phyloP scores from a whole-genome alignment of 1,139 yeast genomes.

The Diutina ranongensis region DNA sequence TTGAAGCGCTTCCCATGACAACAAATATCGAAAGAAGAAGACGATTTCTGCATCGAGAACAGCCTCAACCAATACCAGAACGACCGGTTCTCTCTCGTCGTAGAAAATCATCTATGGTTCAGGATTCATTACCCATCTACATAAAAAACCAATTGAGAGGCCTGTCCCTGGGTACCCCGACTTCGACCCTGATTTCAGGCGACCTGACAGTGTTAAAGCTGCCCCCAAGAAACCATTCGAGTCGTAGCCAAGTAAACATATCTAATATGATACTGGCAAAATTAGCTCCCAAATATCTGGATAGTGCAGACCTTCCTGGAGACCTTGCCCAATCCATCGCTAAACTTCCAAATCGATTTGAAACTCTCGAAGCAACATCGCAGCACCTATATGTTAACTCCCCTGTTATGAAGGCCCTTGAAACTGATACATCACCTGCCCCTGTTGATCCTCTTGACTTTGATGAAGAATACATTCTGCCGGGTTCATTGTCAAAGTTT shows the following conservation, averaged over 20 bases:
- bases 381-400: background rate
- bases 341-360: background rate
- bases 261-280: background rate
- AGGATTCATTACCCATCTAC: background rate
- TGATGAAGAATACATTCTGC: constrained; percentile 2
- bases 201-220: background rate
- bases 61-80: background rate
- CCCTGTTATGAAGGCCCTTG: background rate
- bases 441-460: background rate
- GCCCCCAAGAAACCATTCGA: background rate
- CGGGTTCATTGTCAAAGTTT: background rate
- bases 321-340: background rate
- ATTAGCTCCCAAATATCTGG: background rate
- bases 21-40: background rate
- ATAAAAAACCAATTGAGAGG: background rate
- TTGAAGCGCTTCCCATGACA: background rate
- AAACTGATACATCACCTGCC: background rate
- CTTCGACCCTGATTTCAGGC: too few relatives aligned
- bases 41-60: background rate
- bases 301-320: background rate
- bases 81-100: background rate
- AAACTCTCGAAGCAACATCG: background rate
- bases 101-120: constrained; percentile 1
- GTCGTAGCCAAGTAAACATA: too few relatives aligned
- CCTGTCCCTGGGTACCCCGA: background rate